phyloP scores from a whole-genome alignment of 352 stramenopile species.

The Lagenidium sp. region DNA sequence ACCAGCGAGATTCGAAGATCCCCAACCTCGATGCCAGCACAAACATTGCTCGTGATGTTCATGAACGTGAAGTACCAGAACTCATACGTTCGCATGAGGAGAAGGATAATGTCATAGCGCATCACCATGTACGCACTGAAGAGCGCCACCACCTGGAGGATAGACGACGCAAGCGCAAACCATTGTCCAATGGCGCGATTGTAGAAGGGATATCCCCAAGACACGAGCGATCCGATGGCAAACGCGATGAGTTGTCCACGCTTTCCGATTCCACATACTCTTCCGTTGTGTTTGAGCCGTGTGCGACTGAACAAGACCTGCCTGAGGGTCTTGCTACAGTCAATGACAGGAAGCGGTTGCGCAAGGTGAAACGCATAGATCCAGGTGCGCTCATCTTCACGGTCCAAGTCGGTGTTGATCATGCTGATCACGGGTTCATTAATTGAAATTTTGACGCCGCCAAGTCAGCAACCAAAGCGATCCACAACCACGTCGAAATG shows the following conservation, averaged over 20 bases:
- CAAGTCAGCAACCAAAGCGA: too few species aligned
- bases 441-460: too few species aligned
- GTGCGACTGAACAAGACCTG: too few species aligned
- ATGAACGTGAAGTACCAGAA: conserved; percentile 28
- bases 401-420: too few species aligned
- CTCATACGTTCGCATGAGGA: conserved; percentile 22
- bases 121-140: conserved; percentile 5
- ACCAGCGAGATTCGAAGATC: conserved; percentile 13
- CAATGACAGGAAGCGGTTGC: too few species aligned
- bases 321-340: too few species aligned
- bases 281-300: too few species aligned
- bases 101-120: conserved; percentile 12
- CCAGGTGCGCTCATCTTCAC: too few species aligned
- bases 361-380: too few species aligned
- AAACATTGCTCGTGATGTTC: conserved; percentile 3
- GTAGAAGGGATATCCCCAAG: too few species aligned
- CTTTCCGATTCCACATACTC: not conserved
- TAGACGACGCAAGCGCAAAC: conserved; percentile 3
- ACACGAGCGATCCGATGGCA: not conserved
- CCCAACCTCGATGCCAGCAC: conserved; percentile 10
- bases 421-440: too few species aligned
- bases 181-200: conserved; percentile 3
- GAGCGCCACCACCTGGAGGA: not conserved
- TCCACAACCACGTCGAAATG: too few species aligned
- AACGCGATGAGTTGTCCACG: not conserved